Base-by-base conservation (phyloP, 2,329 filamentous ascomycete species). In the Exophiala dermatitidis region DNA sequence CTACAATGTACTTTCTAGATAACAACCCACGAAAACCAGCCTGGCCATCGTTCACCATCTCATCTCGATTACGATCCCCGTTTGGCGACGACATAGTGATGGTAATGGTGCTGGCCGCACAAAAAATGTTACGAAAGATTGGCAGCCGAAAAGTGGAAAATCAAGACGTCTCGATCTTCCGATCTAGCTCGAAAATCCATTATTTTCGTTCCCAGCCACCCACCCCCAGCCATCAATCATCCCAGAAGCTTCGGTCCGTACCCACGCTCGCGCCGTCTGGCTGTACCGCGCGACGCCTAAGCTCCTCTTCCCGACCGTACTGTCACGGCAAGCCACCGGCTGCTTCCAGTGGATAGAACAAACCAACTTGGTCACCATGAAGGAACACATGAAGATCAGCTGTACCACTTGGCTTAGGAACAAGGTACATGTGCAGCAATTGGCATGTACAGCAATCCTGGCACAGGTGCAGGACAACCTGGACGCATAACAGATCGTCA, bases 221-320 rank as follows among this genome's bases (percentile, higher is more conserved):
- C 47, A 47, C 28, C 42, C 31, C 44, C 41, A 12, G n/a, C 33
- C 50, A 46, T 41, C 50, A 41, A 26, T 46, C 50, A 52, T 54
- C 51, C 46, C 45, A 48, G 42, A 40, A 54, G 55, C 55, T 42
- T 57, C 56, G 56, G 56, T 50, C 56, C 56, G 56, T 53, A 53
- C 56, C 56, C 56, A 58, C 56, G 56, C 41, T 55, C 44, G 51
- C 30, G 50, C 57, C 48, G 57, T 56, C 19, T 54, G 53, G 30
- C 32, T 40, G 37, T 41, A 12, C 56, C 48, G 56, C 56, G 53
- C 54, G 37, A 59, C 53, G 53, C 53, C 56, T 42, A 48, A 49
- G 49, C 46, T 46, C 45, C 44, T 48, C 46, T 52, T 49, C 43
- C 52, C 56, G 53, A 32, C 52, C 41, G 50, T 46, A 48, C 32